These are phyloP conservation scores for Hirschfeldia incana DNA, from an alignment of 345 rosid genomes.

Conservation along the genomic window DNA sequence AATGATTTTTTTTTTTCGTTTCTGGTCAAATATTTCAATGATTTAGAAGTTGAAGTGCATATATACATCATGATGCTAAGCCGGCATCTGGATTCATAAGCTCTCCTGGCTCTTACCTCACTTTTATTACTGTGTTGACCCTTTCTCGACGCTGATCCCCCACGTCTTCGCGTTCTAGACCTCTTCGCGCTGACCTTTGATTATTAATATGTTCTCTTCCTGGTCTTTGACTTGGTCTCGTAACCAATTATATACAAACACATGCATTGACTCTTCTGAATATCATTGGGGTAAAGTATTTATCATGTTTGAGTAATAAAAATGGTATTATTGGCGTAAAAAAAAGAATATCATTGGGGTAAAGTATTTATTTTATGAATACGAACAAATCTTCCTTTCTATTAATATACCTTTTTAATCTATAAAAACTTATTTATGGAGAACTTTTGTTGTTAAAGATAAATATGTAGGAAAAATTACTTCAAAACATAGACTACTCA, in stretches of 20 bases:
- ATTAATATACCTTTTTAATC: background rate
- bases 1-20: background rate
- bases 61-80: background rate
- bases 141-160: constrained; percentile 30
- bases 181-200: constrained; percentile 15
- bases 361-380: background rate
- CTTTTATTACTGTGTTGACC: constrained; percentile 26
- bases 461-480: background rate
- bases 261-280: background rate
- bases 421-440: background rate
- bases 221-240: constrained; percentile 13
- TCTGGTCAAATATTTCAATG: constrained; percentile 2
- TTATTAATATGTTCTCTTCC: background rate
- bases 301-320: no score
- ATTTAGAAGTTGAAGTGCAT: constrained; percentile 10
- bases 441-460: background rate
- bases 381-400: background rate
- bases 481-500: no score
- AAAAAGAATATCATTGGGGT: background rate
- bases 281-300: background rate
- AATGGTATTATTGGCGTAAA: no score
- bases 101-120: constrained; percentile 7
- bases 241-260: background rate
- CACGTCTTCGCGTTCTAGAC: constrained; percentile 12
- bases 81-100: constrained; percentile 21